Evolutionary conservation across 225 moss, liverwort and hornwort species (phyloP).

Genomic region (Pseudisothecium myosuroides): DNA sequence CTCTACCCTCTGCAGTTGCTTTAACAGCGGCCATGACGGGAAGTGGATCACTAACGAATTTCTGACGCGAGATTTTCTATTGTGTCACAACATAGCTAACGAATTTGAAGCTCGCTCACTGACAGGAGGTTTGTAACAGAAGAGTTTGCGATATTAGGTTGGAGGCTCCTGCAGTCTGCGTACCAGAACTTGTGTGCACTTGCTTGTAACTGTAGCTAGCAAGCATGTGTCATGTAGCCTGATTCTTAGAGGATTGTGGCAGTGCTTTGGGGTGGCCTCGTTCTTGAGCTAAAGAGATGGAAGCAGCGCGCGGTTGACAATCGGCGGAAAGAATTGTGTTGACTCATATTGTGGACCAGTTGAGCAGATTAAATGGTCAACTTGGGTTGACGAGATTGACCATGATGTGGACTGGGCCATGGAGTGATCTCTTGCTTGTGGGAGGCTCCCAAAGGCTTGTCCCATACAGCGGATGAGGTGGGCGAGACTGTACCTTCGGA

Average conservation of each 20-base stretch:
- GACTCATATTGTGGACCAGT: not conserved
- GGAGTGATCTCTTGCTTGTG: not conserved
- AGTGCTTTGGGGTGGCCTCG: not conserved
- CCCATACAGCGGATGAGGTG: not conserved
- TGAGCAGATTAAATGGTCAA: constrained; percentile 3
- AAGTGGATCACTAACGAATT: not conserved
- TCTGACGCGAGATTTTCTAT: not conserved
- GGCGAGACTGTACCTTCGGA: not conserved
- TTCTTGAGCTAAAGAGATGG: not conserved
- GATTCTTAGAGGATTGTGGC: not conserved
- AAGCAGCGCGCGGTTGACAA: not conserved
- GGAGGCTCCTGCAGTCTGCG: not conserved
- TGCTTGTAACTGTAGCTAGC: not conserved
- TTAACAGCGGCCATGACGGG: not conserved
- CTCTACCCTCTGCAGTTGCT: not conserved
- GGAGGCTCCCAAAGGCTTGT: not conserved
- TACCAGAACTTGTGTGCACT: not conserved
- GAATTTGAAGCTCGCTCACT: not conserved
- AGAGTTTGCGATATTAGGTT: not conserved
- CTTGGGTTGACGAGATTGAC: constrained; percentile 17
- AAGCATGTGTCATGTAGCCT: not conserved
- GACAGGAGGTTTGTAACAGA: not conserved
- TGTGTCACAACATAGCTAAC: not conserved
- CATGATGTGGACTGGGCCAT: not conserved
- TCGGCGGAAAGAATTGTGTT: not conserved